Conservation (phyloP, 2,329 filamentous ascomycete species). For the Gnomoniopsis smithogilvyi region DNA sequence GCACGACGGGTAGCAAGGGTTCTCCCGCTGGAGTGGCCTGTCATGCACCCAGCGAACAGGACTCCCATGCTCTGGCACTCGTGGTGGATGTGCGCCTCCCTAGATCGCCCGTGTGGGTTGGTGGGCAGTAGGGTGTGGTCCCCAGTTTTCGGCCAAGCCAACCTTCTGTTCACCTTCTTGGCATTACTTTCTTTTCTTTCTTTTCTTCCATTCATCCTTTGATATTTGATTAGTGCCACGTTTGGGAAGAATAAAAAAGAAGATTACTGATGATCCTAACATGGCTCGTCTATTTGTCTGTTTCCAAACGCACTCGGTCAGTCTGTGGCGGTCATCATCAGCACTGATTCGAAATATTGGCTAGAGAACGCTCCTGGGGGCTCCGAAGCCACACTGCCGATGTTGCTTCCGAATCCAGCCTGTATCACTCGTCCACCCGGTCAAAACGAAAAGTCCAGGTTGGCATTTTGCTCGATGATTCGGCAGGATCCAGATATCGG, state of each 20-base stretch:
- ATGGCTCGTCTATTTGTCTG: no score
- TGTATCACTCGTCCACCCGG: not conserved
- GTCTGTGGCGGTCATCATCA: not conserved
- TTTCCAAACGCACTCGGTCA: no score
- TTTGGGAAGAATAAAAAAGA: not conserved
- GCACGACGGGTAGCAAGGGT: conserved; percentile 18
- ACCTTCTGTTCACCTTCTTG: not conserved
- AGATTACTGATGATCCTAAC: not conserved
- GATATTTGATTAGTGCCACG: not conserved
- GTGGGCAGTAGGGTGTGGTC: conserved; percentile 11
- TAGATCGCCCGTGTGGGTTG: conserved; percentile 5
- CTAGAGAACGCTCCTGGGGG: not conserved
- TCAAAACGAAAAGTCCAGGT: conserved; percentile 2
- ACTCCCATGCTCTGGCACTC: no score
- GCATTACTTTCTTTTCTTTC: not conserved
- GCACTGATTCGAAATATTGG: not conserved
- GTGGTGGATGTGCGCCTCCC: not conserved
- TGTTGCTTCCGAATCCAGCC: conserved; percentile 14
- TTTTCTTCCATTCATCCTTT: no score
- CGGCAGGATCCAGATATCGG: conserved; percentile 5
- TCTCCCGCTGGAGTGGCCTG: conserved; percentile 14
- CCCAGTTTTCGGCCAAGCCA: conserved; percentile 12
- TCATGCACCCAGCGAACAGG: not conserved
- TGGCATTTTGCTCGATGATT: conserved; percentile 10
- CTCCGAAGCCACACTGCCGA: conserved; percentile 8